Evolutionary conservation across 306 rosid species (phyloP), one percentile per base, ranked within the genome.

Genomic region (Cyclanthera cordifolia): DNA sequence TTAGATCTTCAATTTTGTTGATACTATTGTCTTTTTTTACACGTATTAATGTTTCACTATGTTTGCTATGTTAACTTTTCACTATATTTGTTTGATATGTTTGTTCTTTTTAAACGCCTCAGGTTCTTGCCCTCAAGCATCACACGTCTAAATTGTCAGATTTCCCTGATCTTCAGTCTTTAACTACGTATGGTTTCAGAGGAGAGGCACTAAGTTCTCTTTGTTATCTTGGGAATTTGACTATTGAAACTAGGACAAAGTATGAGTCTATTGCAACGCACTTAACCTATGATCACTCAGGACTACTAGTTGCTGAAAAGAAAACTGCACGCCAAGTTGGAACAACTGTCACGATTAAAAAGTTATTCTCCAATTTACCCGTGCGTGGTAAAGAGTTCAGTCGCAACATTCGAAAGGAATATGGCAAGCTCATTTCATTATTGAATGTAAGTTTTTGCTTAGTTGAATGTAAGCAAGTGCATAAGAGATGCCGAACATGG

Each of bases 131-230:
- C 7, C 85, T 83, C 39, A 93, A 83, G 84, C 93, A 93, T 70
- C 95, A 93, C 72, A 93, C 98, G 0, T 93, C 98, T 0, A 93
- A 93, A 50, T 73, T 93, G 70, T 74, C 75, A 13, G 94, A 83
- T 20, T 93, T 93, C 75, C 84, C 86, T 59, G 95, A 93, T 87
- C 98, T 93, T 70, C 91, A 86, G 81, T 89, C 95, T 65, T 76
- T 89, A 6, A 80, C 91, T 41, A 89, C 98, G 13, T 93, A 85
- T 78, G 98, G 98, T 25, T 93, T 93, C 77, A 85, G 98, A 63
- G 98, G 98, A 8, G 96, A 93, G 87, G 98, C 98, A 20, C 30
- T 93, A 77, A 93, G 98, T 74, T 93, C 96, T 1, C 91, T 93
- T 3, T 85, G 94, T 64, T 81, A 92, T 41, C 55, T 93, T 65